Evolutionary conservation across 768 basidiomycete species (phyloP), one percentile per base, ranked within the genome.

Genomic region (Leccinum boreale): DNA sequence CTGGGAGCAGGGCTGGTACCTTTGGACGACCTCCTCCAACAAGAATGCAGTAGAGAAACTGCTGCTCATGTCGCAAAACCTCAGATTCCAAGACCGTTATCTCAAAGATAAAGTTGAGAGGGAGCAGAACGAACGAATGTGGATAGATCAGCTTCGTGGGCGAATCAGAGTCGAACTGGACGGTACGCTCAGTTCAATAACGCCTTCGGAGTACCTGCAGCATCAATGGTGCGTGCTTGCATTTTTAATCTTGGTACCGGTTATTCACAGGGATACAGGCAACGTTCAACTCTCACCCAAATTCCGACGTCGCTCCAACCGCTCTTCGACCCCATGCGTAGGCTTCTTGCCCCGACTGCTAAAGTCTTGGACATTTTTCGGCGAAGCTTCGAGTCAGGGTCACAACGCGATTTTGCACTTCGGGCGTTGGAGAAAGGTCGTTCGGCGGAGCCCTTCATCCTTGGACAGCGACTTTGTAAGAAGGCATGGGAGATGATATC

Each of bases 1-100:
- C 64, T 92, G 89, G 89, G 79, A 88, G 56, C 83, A 85, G 64
- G 89, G 89, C 5, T 87, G 81, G 80, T 92, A 92, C 65, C 64
- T 92, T 44, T 90, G 88, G 87, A 79, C 82, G 52, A 81, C 81
- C 15, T 77, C 76, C 54, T 83, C 78, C 50, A 75, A 78, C 50
- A 76, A 75, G 67, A 82, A 79, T 11, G 77, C 80, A 8, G 75
- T 79, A 61, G 81, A 86, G 66, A 84, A 83, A 64, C 70, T 85
- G 51, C 72, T 80, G 17, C 75, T 77, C 50, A 90, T 91, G 88
- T 78, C 76, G 62, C 67, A 76, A 56, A 81, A 80, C 58, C 74
- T 91, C 45, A 77, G 57, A 48, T 53, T 12, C 3, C 87, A 89
- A 70, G 75, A 77, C 45, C 73, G 56, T 23, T 68, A 67, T 52